A percentile compares a stretch with the other conserved stretches of the same genome.
Conservation (phyloP, 1,139 yeast species). For the Taphrina communis region DNA sequence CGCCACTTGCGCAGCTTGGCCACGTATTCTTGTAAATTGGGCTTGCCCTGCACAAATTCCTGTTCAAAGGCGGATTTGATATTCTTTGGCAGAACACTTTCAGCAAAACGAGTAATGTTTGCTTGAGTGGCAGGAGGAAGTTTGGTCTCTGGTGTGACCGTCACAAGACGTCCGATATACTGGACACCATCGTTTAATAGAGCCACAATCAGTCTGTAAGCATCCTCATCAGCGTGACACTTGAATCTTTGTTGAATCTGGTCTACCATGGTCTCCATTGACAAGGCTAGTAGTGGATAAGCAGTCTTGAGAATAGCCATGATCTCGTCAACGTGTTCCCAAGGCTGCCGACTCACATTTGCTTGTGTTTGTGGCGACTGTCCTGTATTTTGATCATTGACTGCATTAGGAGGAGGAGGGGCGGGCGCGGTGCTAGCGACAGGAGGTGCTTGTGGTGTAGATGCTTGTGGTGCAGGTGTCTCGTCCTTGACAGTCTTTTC, state of each 20-base stretch:
- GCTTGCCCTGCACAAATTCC: slow-evolving; percentile 86
- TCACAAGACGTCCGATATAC: slow-evolving; percentile 75
- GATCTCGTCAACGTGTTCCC: slow-evolving; percentile 94
- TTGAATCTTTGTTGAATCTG: slow-evolving; percentile 94
- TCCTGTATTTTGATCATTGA: not conserved
- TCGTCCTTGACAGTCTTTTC: slow-evolving; percentile 3
- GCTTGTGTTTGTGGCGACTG: slow-evolving; percentile 13
- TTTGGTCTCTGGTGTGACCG: slow-evolving; percentile 85
- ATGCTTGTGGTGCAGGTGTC: not conserved
- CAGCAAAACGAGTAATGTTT: slow-evolving; percentile 87
- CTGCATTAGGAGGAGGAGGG: not conserved
- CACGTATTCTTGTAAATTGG: slow-evolving; percentile 86
- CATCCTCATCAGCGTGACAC: slow-evolving; percentile 94
- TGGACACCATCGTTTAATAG: slow-evolving; percentile 91
- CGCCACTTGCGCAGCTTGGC: slow-evolving; percentile 88
- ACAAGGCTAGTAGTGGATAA: slow-evolving; percentile 87
- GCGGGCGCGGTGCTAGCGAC: not conserved
- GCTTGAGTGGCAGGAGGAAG: slow-evolving; percentile 92
- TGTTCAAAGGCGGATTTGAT: slow-evolving; percentile 86
- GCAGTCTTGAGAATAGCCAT: slow-evolving; percentile 96
- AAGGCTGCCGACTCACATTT: slow-evolving; percentile 64
- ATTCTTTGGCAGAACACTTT: slow-evolving; percentile 87
- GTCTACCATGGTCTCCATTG: slow-evolving; percentile 92
- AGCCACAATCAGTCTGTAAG: slow-evolving; percentile 90
- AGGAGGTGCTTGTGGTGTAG: not conserved